Evolutionary conservation across 1,139 yeast species (phyloP).

Genomic region (Hanseniaspora gamundiae): DNA sequence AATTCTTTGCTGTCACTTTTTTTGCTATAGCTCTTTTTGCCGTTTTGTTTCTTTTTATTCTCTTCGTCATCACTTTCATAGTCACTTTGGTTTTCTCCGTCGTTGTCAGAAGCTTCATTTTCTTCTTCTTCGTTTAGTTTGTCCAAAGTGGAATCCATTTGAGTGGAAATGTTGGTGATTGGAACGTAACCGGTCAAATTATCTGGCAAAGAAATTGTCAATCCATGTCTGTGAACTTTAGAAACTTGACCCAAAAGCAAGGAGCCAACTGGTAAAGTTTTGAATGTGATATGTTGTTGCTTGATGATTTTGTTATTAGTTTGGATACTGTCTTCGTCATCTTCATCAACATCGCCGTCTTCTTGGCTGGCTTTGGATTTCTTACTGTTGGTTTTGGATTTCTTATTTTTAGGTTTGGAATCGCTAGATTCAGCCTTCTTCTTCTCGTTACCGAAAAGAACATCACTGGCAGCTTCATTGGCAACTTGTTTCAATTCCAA

Average conservation of each 20-base stretch:
- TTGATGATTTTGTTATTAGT: constrained; percentile 12
- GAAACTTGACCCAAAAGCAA: constrained; percentile 65
- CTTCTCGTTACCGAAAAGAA: constrained; percentile 43
- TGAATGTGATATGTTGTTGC: constrained; percentile 51
- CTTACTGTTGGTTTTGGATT: constrained; percentile 27
- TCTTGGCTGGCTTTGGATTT: constrained; percentile 15
- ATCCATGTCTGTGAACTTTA: constrained; percentile 46
- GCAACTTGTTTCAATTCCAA: constrained; percentile 87
- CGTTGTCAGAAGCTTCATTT: constrained; percentile 35
- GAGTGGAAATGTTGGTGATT: constrained; percentile 60
- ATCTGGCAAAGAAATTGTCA: constrained; percentile 70
- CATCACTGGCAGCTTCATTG: constrained; percentile 85
- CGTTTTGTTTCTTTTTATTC: constrained; percentile 22
- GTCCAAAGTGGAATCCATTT: constrained; percentile 45
- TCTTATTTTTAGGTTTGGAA: constrained; percentile 19
- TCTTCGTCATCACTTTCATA: constrained; percentile 26
- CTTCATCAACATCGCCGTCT: constrained; percentile 21
- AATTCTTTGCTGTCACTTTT: constrained; percentile 29
- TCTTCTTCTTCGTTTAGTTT: constrained; percentile 36
- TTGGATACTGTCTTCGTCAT: constrained; percentile 22
- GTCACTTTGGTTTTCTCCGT: constrained; percentile 28
- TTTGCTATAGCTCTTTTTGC: constrained; percentile 16
- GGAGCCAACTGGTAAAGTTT: constrained; percentile 57
- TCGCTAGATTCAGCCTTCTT: constrained; percentile 18
- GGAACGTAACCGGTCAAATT: constrained; percentile 72